Evolutionary conservation across 73 alveolate genomes (phyloP).

Genomic region (Tetrahymena malaccensis): DNA sequence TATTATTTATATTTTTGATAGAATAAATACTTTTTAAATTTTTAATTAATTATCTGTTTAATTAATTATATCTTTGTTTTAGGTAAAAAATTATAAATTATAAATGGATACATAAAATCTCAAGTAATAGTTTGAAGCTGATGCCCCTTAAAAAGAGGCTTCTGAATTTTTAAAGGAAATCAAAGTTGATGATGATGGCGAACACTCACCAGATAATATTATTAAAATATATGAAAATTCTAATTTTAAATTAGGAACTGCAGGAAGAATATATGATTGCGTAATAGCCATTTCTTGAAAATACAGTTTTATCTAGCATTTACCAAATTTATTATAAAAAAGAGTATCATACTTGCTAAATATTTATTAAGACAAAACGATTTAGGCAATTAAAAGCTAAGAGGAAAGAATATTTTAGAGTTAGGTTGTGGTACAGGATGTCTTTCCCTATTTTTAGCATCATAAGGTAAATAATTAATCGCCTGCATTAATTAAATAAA

Average conservation of each 20-base stretch:
- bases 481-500: not conserved
- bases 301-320: not conserved
- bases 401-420: not conserved
- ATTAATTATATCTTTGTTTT: not conserved
- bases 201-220: not conserved
- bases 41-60: not conserved
- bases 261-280: not conserved
- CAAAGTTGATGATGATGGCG: not conserved
- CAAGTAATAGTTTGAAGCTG: not conserved
- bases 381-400: not conserved
- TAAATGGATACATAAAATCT: not conserved
- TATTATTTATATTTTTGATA: not conserved
- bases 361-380: not conserved
- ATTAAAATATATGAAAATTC: not conserved
- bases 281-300: not conserved
- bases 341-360: not conserved
- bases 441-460: not conserved
- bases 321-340: not conserved
- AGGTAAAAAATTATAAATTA: not conserved
- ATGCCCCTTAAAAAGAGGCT: not conserved
- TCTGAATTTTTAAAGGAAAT: not conserved
- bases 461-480: not conserved
- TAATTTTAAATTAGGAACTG: not conserved
- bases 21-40: not conserved
- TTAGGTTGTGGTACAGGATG: not conserved